Evolutionary conservation across 345 rosid genomes (phyloP).

Genomic region (Streptanthus diversifolius): DNA sequence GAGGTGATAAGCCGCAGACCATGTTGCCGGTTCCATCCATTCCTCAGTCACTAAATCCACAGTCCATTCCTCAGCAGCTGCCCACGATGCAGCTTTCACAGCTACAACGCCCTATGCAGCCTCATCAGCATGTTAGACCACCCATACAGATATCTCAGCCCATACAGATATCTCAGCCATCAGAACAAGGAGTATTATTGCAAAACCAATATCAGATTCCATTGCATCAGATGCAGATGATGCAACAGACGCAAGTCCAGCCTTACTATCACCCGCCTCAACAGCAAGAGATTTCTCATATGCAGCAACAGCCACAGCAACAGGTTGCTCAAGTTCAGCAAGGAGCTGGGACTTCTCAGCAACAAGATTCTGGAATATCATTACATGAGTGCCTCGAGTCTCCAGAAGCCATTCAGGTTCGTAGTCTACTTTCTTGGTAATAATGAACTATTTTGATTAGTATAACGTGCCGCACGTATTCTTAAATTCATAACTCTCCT

Average conservation of each 20-base stretch:
- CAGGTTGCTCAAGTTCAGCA: constrained; percentile 57
- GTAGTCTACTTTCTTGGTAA: background rate
- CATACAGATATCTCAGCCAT: constrained; percentile 51
- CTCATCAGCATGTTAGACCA: constrained; percentile 79
- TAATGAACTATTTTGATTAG: background rate
- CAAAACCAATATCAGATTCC: constrained; percentile 66
- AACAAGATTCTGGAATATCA: constrained; percentile 76
- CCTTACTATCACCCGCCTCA: constrained; percentile 67
- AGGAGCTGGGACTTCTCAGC: constrained; percentile 57
- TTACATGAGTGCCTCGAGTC: constrained; percentile 83
- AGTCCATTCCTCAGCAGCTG: constrained; percentile 47
- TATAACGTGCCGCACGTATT: background rate
- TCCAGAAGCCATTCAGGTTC: constrained; percentile 94
- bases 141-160: constrained; percentile 55
- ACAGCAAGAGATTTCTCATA: constrained; percentile 61
- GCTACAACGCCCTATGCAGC: constrained; percentile 78
- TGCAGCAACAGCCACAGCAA: constrained; percentile 58
- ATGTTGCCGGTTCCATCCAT: constrained; percentile 52
- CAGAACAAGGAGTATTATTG: constrained; percentile 58
- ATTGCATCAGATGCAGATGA: constrained; percentile 59
- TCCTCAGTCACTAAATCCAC: constrained; percentile 54
- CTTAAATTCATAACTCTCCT: constrained; percentile 14
- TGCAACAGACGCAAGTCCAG: constrained; percentile 65
- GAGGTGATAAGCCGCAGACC: constrained; percentile 49
- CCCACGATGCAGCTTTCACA: constrained; percentile 76